Evolutionary conservation across 768 basidiomycete species (phyloP).

Genomic region (Mycena pura): DNA sequence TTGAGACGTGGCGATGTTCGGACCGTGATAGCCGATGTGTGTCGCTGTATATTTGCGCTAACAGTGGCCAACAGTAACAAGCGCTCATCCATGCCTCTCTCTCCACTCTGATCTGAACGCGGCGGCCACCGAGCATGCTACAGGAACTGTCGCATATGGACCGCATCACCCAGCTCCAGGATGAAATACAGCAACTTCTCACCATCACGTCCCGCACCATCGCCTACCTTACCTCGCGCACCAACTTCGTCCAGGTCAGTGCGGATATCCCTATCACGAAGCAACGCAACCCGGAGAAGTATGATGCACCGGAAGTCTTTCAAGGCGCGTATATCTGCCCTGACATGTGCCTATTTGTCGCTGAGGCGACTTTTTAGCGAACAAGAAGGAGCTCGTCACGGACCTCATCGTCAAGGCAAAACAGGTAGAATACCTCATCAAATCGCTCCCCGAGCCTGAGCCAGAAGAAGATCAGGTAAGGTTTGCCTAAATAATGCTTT

Average conservation of each 20-base stretch:
- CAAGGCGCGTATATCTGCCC: slow-evolving; percentile 55
- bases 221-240: slow-evolving; percentile 76
- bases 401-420: slow-evolving; percentile 89
- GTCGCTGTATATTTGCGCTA: too few species aligned
- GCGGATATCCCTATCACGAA: slow-evolving; percentile 86
- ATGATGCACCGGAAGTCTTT: slow-evolving; percentile 74
- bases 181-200: slow-evolving; percentile 92
- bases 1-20: too few species aligned
- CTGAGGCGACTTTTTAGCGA: slow-evolving; percentile 53
- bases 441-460: slow-evolving; percentile 79
- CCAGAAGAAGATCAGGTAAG: slow-evolving; percentile 77
- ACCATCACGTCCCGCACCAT: slow-evolving; percentile 88
- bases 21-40: too few species aligned
- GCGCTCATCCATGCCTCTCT: background rate
- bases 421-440: slow-evolving; percentile 85
- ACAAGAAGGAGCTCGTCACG: slow-evolving; percentile 81
- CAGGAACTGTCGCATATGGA: slow-evolving; percentile 94
- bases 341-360: background rate
- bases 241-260: slow-evolving; percentile 82
- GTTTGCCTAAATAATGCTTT: background rate
- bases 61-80: too few species aligned
- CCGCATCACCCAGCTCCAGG: slow-evolving; percentile 93
- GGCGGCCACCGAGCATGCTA: slow-evolving; percentile 75
- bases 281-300: slow-evolving; percentile 72
- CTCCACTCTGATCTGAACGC: slow-evolving; percentile 18